Base-by-base conservation (phyloP, 2,329 filamentous ascomycete genomes). In the Alternaria postmessia region DNA sequence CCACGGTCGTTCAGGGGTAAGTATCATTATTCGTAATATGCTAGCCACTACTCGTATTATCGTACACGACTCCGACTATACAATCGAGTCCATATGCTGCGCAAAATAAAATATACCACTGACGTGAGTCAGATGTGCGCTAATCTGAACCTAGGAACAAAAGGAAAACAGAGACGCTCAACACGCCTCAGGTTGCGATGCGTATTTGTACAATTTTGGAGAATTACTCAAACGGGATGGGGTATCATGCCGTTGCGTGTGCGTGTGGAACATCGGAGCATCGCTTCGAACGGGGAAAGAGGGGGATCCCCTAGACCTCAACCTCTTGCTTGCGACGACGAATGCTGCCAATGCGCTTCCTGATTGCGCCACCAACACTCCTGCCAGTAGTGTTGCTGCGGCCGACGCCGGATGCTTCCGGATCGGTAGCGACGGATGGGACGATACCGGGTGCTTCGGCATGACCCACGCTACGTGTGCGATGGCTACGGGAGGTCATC, bases 291-390 rank as follows among this genome's bases (percentile, higher is more conserved):
- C 51, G 39, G 7, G 41, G 41, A 16, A 57, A 62, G 28, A 59
- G 57, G 39, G 59, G 56, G 24, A 53, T 49, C 22, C 54, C 61
- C 65, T 71, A 72, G 49, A 64, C 61, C 57, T 67, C 69, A 14
- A 64, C 60, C 7, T 71, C 73, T 26, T 69, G 71, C 66, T 71
- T 75, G 57, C 72, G 68, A 60, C 76, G 78, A 59, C 81, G 77
- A 51, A 83, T 67, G 67, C 80, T 82, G 46, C 81, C 81, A 47
- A 84, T 78, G 24, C 82, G 75, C 76, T 79, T 83, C 78, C 82
- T 84, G 60, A 84, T 57, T 5, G 79, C 75, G 18, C 74, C 75
- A 22, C 75, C 72, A 49, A 77, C 62, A 30, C 70, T 73, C 38
- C 74, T 78, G 47, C 79, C 77, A 16, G 74, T 79, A 20, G 79